Evolutionary conservation across 2,329 filamentous ascomycete genomes (phyloP), one percentile per base, ranked within the genome.

Genomic region (Bipolaris bicolor): DNA sequence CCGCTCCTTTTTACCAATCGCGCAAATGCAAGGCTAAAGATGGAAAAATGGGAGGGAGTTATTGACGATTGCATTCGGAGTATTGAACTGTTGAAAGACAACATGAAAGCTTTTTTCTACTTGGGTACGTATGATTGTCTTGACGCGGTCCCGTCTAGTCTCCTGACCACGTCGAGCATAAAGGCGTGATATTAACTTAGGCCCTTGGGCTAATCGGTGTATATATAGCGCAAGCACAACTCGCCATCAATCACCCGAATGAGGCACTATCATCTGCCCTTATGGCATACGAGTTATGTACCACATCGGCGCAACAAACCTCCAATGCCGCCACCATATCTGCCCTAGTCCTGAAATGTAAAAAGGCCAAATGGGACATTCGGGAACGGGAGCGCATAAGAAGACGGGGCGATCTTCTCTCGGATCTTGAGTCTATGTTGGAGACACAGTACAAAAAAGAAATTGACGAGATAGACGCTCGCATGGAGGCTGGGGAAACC

Each of bases 1-100:
- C 86, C 90, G 1, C 82, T 89, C 29, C 84, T 97, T 49, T 97
- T 92, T 78, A 94, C 92, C 37, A 98, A 97, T 78, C 90, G 93
- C 52, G 91, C 92, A 49, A 90, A 97, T 78, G 88, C 90, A 3
- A 86, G 92, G 39, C 82, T 95, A 57, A 90, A 90, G 77, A 84
- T 96, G 20, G 79, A 83, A 58, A 82, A 86, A 66, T 96, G 89
- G 86, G 84, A 90, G 29, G 87, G 83, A 9, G 92, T 89, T 47
- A 88, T 95, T 62, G 81, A 86, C 58, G 93, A 97, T 77, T 94
- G 92, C 72, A 78, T 88, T 51, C 82, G 86, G 49, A 92, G 90
- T 62, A 88, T 97, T 48, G 83, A 86, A 57, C 82, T 96, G 5
- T 80, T 86, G 26, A 81, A 83, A 18, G 78, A 79, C 44, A 87